Evolutionary conservation across 1,139 yeast genomes (phyloP), one percentile per base, ranked within the genome.

Genomic region (Debaryomyces udenii): DNA sequence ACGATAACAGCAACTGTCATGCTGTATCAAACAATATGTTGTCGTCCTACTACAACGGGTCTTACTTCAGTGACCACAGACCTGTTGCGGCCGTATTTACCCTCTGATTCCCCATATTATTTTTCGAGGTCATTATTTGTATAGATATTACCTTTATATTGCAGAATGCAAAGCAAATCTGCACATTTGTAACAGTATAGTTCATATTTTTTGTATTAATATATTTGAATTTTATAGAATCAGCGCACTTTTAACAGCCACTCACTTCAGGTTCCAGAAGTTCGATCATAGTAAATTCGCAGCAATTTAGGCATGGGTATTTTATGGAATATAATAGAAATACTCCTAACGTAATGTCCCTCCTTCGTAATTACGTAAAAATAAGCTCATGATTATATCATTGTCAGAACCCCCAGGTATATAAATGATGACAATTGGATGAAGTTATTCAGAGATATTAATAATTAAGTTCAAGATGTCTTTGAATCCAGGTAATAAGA

Each of bases 21-120:
- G 69, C 68, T 27, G 66, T 69, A 33, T 58, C 67, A 27, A 67
- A 66, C 22, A 56, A 56, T 34, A 45, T 62, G 28, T 26, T 26
- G 9, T 26, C 28, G 9, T 6, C 28, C 5, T 10, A 10, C 14
- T 50, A 58, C 39, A 44, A 53, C 18, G 56, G 52, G 1, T 53
- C 49, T 37, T 65, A 61, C 41, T 62, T 68, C 49, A 70, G 76
- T 43, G 80, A 75, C 49, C 80, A 75, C 51, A 64, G 80, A 14
- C 81, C 80, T 1, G 66, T 77, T 9, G 61, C 72, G 30, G 75
- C 75, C 2, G 58, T 18, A 10, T 24, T 39, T n/a, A 35, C 42
- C 15, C 28, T 26, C 14, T 26, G 14, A 26, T 5, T 10, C 7
- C 7, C 22, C 22, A 6, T 20, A 20, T n/a, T n/a, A n/a, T n/a